These are phyloP conservation scores for Erucastrum elatum DNA, from an alignment of 345 rosid genomes.

Conservation along the genomic window DNA sequence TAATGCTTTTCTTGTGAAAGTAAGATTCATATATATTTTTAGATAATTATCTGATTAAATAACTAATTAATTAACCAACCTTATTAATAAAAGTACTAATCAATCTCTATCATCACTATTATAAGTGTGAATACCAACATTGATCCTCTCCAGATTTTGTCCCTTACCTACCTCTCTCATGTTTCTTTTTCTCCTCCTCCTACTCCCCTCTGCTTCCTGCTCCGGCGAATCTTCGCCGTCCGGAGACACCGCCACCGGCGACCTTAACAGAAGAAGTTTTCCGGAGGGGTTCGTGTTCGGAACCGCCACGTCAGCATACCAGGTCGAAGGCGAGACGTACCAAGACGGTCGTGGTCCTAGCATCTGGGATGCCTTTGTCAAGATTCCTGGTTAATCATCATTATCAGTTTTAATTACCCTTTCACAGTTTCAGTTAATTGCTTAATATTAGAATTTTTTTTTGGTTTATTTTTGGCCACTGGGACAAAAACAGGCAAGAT, in stretches of 20 bases:
- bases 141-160: not conserved
- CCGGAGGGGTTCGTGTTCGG: constrained; percentile 76
- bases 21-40: not conserved
- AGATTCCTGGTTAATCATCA: constrained; percentile 59
- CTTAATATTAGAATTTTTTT: not conserved
- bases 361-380: constrained; percentile 89
- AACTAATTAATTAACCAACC: not conserved
- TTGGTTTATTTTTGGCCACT: not conserved
- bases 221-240: constrained; percentile 34
- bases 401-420: not conserved
- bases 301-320: constrained; percentile 95
- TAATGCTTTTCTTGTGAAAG: not conserved
- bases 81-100: not conserved
- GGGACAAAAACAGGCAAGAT: constrained; percentile 51
- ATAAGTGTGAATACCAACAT: not conserved
- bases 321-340: constrained; percentile 91
- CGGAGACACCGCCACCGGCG: constrained; percentile 61
- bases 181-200: constrained; percentile 23
- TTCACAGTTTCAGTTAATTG: not conserved
- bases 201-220: constrained; percentile 23
- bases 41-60: not conserved
- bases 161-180: not conserved
- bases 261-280: constrained; percentile 62
- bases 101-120: not conserved
- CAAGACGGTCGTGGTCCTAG: constrained; percentile 97